These are phyloP conservation scores for Colletotrichum noveboracense DNA, from an alignment of 2,329 filamentous ascomycete species.

Conservation along the genomic window DNA sequence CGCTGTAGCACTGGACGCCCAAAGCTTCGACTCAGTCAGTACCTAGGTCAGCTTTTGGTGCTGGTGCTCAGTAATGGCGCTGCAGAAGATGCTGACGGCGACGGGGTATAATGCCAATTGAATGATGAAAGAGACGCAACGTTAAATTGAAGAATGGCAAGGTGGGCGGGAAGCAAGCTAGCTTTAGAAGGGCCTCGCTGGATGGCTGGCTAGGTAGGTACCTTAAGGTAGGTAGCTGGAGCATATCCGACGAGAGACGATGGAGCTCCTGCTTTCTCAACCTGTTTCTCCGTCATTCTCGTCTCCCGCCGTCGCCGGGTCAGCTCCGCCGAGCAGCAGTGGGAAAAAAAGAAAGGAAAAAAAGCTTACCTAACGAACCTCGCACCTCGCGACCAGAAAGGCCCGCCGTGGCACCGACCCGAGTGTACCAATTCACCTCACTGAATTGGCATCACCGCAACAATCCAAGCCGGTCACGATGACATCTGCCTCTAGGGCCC, in stretches of 20 bases:
- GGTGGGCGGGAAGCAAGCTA: not conserved
- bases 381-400: not conserved
- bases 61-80: not conserved
- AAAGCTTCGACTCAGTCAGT: not conserved
- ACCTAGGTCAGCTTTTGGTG: not conserved
- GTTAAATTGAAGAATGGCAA: not conserved
- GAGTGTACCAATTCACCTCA: not conserved
- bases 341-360: accelerated
- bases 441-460: not conserved
- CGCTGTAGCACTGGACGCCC: not conserved
- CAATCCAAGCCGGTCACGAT: not conserved
- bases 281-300: constrained; percentile 7
- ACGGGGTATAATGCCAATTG: not conserved
- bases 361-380: constrained; percentile 3
- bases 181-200: not conserved
- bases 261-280: not conserved
- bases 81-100: not conserved
- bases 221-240: not conserved
- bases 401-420: not conserved
- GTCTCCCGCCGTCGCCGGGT: not conserved
- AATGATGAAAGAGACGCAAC: not conserved
- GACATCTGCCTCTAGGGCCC: not conserved
- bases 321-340: not conserved
- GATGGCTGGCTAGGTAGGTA: not conserved
- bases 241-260: not conserved